Base-by-base conservation (phyloP, 73 alveolate species). In the Paramecium sexaurelia region DNA sequence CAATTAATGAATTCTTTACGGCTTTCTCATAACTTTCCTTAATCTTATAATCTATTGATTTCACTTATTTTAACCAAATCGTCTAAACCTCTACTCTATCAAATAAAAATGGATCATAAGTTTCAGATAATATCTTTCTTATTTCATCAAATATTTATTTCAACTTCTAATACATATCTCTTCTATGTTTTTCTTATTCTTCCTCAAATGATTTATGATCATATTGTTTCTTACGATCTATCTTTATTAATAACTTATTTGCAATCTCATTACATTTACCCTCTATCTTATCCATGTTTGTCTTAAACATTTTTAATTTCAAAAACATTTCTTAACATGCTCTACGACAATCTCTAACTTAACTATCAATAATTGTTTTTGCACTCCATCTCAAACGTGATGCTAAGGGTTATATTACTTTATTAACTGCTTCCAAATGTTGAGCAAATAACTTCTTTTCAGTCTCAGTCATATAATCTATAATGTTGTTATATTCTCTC, bases 11-110 rank as follows among this genome's bases (percentile, higher is more conserved):
- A 73, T 96, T 96, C 93, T 98, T 98, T 33, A 96, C 99, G 8
- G 99, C 96, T 90, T 97, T 93, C 87, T 97, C 97, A 55, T 96
- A 93, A 2, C 98, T 86, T 92, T 95, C 99, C 87, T 96, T 97
- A 19, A 98, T 95, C 41, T 92, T 92, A 26, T 92, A 56, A 92
- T 97, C 99, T 11, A 95, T 93, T 85, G 47, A 55, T 17, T 82
- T 68, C 7, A 96, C 96, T 55, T 85, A 96, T 55, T 87, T 40
- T 7, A 95, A 90, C 97, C 98, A 96, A 6, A 85, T 95, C 22
- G 75, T 45, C 68, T 96, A 92, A 26, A 96, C 95, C 56, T 90
- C 93, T 15, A 92, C 73, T 55, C 97, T 92, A 37, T 94, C 92
- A 75, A 71, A 88, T 26, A 96, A 73, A 94, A 96, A 96, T 27